phyloP scores from a whole-genome alignment of 75 land plant species.

The Adiantum capillusveneris region DNA sequence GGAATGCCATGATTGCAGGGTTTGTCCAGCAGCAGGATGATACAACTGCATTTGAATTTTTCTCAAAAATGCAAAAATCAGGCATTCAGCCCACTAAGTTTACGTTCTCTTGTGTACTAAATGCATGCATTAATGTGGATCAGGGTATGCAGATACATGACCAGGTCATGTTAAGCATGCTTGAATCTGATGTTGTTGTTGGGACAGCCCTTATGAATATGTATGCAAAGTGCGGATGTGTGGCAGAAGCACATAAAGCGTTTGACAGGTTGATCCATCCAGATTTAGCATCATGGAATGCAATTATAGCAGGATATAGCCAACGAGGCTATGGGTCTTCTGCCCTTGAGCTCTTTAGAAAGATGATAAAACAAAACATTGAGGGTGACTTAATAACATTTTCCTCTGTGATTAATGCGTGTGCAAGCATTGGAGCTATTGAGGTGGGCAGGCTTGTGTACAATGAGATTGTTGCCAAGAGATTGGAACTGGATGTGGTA shows the following conservation, averaged over 20 bases:
- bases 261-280: constrained; percentile 3
- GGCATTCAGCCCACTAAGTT: constrained; percentile 9
- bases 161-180: not conserved
- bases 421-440: not conserved
- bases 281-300: constrained; percentile 20
- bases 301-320: constrained; percentile 14
- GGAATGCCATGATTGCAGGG: constrained; percentile 24
- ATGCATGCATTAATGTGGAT: not conserved
- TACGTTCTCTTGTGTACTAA: constrained; percentile 6
- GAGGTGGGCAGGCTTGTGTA: constrained; percentile 32
- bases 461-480: not conserved
- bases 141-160: constrained; percentile 15
- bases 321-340: constrained; percentile 7
- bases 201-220: constrained; percentile 20
- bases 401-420: not conserved
- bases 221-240: constrained; percentile 14
- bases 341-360: constrained; percentile 13
- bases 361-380: constrained; percentile 11
- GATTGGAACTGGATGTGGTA: not conserved
- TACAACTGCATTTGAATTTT: constrained; percentile 4
- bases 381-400: constrained; percentile 19
- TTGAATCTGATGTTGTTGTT: not conserved
- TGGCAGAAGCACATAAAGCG: constrained; percentile 14
- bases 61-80: constrained; percentile 4
- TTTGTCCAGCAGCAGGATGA: constrained; percentile 2